A percentile compares a stretch with the other conserved stretches of the same genome.
Conservation (phyloP, 495 filamentous ascomycete genomes). For the Trichodelitschia bisporula region DNA sequence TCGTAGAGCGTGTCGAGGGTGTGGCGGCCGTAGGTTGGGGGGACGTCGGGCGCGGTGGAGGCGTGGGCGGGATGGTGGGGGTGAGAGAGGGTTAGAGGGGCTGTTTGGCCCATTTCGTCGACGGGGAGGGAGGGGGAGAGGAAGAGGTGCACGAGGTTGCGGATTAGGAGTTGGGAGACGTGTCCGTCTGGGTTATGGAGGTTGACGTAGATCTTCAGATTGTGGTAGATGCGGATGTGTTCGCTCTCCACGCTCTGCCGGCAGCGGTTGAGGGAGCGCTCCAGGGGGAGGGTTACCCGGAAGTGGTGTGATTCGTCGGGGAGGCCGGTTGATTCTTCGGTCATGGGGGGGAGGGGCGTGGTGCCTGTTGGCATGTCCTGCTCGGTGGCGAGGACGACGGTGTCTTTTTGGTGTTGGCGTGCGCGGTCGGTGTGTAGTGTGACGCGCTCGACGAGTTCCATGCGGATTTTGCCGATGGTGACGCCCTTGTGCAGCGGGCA, state of each 20-base stretch:
- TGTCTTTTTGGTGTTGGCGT: constrained; percentile 26
- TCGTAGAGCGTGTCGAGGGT: constrained; percentile 72
- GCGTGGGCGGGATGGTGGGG: constrained; percentile 14
- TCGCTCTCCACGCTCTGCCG: constrained; percentile 64
- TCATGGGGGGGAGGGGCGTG: constrained; percentile 16
- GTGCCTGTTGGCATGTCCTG: constrained; percentile 21
- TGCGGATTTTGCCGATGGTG: constrained; percentile 46
- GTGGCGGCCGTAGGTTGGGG: constrained; percentile 74
- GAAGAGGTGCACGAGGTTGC: constrained; percentile 70
- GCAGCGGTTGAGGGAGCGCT: constrained; percentile 51
- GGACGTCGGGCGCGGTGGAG: constrained; percentile 27
- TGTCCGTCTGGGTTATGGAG: constrained; percentile 87
- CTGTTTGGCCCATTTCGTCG: constrained; percentile 53
- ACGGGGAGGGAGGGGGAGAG: constrained; percentile 80
- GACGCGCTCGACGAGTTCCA: constrained; percentile 44
- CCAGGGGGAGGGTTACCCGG: constrained; percentile 39
- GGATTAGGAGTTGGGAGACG: constrained; percentile 65
- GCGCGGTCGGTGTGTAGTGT: constrained; percentile 10
- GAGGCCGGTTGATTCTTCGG: constrained; percentile 36
- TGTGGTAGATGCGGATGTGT: constrained; percentile 71
- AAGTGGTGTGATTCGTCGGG: constrained; percentile 57
- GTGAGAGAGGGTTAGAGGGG: constrained; percentile 20
- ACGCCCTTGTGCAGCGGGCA: constrained; percentile 72
- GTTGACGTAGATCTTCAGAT: constrained; percentile 62
- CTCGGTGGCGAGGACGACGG: no score